A percentile compares a stretch with the other conserved stretches of the same genome.
Evolutionary conservation across 73 alveolate species (phyloP).

Genomic region (Loxodes magnus): DNA sequence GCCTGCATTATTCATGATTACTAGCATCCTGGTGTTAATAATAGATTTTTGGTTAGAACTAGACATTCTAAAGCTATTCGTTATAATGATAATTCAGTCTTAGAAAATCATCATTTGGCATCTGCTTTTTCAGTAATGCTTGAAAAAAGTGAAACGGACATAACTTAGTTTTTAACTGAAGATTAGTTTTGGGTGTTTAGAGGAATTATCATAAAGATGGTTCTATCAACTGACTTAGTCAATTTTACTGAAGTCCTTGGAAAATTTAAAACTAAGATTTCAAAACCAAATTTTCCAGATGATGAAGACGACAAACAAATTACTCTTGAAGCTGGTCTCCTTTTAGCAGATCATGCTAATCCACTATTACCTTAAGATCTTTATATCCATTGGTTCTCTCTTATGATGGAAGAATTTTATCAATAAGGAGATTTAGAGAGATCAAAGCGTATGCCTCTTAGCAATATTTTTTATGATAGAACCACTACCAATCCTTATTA

Average conservation of each 20-base stretch:
- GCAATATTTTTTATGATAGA: constrained; percentile 51
- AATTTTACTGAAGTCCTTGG: constrained; percentile 41
- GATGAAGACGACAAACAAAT: constrained; percentile 46
- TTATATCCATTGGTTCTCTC: constrained; percentile 61
- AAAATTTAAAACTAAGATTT: constrained; percentile 21
- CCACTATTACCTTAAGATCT: constrained; percentile 35
- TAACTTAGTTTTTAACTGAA: constrained; percentile 25
- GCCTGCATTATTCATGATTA: constrained; percentile 59
- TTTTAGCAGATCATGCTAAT: constrained; percentile 40
- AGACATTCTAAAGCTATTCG: constrained; percentile 45
- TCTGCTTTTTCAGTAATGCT: constrained; percentile 30
- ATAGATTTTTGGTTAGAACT: constrained; percentile 46
- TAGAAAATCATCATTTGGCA: constrained; percentile 50
- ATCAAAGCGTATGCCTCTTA: constrained; percentile 34
- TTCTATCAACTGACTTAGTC: constrained; percentile 64
- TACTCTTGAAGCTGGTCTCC: constrained; percentile 26
- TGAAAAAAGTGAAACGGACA: constrained; percentile 8
- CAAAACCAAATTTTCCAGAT: constrained; percentile 51
- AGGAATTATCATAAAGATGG: constrained; percentile 51
- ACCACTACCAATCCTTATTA: constrained; percentile 50
- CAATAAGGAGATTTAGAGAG: constrained; percentile 73
- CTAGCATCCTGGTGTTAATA: constrained; percentile 81
- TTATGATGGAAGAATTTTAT: constrained; percentile 69
- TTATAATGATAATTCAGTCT: constrained; percentile 65
- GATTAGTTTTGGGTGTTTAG: constrained; percentile 44